Evolutionary conservation across 129 eudicot species (phyloP).

Genomic region (Arctium minus): DNA sequence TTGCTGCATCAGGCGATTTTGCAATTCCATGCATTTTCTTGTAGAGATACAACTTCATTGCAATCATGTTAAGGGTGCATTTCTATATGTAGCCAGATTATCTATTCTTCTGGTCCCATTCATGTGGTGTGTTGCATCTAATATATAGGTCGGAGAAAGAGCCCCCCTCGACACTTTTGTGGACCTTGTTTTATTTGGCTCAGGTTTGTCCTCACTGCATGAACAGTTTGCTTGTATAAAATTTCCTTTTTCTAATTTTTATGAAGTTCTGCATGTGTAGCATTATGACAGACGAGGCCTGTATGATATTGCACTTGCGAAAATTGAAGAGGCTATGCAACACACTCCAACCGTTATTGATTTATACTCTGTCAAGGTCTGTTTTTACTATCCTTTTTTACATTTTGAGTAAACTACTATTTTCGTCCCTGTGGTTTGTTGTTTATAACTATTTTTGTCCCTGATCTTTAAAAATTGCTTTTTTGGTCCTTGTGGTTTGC

Average conservation of each 20-base stretch:
- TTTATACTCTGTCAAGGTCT: conserved; percentile 75
- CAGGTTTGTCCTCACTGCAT: conserved; percentile 45
- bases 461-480: no score
- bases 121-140: conserved; percentile 7
- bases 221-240: not conserved
- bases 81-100: not conserved
- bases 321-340: conserved; percentile 82
- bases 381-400: not conserved
- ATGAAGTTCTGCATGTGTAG: conserved; percentile 41
- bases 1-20: no score
- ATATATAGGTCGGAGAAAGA: conserved; percentile 67
- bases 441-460: no score
- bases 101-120: not conserved
- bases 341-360: conserved; percentile 98
- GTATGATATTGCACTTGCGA: conserved; percentile 64
- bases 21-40: not conserved
- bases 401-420: no score
- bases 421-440: no score
- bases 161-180: conserved; percentile 96
- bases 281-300: conserved; percentile 81
- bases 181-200: conserved; percentile 88
- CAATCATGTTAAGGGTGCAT: not conserved
- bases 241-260: not conserved
- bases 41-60: not conserved
- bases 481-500: no score